Base-by-base conservation (phyloP, 2,329 filamentous ascomycete genomes). In the Fusarium robinianum region DNA sequence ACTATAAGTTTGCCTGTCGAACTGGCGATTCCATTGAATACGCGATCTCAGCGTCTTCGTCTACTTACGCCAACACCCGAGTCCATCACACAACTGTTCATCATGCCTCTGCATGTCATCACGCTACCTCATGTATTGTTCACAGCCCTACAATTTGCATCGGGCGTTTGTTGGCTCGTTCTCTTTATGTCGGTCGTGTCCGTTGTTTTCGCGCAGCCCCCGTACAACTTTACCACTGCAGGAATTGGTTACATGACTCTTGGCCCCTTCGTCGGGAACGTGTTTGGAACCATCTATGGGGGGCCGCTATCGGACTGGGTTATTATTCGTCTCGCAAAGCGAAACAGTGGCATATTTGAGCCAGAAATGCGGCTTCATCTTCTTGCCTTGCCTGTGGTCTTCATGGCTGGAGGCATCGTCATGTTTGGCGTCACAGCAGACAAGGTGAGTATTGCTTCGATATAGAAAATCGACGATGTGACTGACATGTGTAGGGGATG, bases 341-440 rank as follows among this genome's bases (percentile, higher is more conserved):
- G 67, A 3, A 72, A 74, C 8, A 61, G 62, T 0, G 72, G 71
- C 3, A 57, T 69, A 6, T 74, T 69, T 26, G 72, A 75, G 49
- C 72, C 72, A 0, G 72, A 75, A 47, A 74, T 74, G 64, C 63
- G 72, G 5, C 51, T 75, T 5, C 71, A 65, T 22, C 27, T 55
- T 15, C 39, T 63, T 7, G 22, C 53, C 1, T n/a, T 63, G 3
- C 65, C 69, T 2, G 63, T 66, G 0, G 7, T 72, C 0, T 23
- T 58, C 3, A 63, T 69, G 60, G 58, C 65, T 4, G 67, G 61
- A 3, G 71, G 71, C 0, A 29, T 71, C 3, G 64, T 68, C 3
- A 68, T 73, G 61, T 73, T 71, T 50, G 70, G 71, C 2, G 55
- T 53, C 1, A 71, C 70, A 1, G 55, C 67, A 3, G 61, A 62